A percentile compares a stretch with the other conserved stretches of the same genome.
These are phyloP conservation scores for Nicotiana undulata DNA, from an alignment of 257 asterid species.

Conservation along the genomic window DNA sequence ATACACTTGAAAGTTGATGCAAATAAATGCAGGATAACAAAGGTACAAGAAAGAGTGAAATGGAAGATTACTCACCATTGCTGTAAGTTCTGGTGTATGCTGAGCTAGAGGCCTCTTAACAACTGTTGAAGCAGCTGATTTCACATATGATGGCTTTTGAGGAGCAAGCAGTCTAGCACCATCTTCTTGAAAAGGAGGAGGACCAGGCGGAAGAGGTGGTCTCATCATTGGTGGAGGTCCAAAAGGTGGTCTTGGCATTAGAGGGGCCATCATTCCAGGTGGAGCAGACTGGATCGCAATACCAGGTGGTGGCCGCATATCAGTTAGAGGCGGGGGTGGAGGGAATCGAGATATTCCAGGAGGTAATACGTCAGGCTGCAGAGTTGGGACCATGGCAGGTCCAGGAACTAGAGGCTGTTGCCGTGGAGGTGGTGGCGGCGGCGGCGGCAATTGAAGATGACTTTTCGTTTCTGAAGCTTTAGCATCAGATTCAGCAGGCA, in stretches of 20 bases:
- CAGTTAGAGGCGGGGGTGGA: constrained; percentile 77
- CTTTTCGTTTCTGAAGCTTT: constrained; percentile 48
- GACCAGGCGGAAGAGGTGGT: constrained; percentile 97
- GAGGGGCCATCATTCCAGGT: constrained; percentile 75
- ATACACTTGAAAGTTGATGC: background rate
- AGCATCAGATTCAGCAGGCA: constrained; percentile 45
- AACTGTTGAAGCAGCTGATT: constrained; percentile 98
- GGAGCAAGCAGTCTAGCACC: constrained; percentile 38
- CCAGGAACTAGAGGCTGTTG: constrained; percentile 61
- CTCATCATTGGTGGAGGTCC: constrained; percentile 80
- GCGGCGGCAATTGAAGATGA: constrained; percentile 52
- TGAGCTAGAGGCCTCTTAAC: constrained; percentile 99
- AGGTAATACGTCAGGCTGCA: constrained; percentile 57
- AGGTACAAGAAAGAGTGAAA: background rate
- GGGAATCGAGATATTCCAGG: constrained; percentile 65
- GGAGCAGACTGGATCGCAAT: constrained; percentile 58
- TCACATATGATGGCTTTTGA: constrained; percentile 84
- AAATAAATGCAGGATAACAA: background rate
- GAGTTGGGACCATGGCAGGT: constrained; percentile 36
- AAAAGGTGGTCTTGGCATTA: constrained; percentile 63
- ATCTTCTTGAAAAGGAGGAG: constrained; percentile 70
- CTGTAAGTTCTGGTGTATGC: constrained; percentile 96
- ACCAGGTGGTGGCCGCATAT: constrained; percentile 69
- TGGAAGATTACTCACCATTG: constrained; percentile 63
- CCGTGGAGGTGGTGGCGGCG: constrained; percentile 65